Base-by-base conservation (phyloP, 2,329 filamentous ascomycete genomes). In the Neurospora sp. region DNA sequence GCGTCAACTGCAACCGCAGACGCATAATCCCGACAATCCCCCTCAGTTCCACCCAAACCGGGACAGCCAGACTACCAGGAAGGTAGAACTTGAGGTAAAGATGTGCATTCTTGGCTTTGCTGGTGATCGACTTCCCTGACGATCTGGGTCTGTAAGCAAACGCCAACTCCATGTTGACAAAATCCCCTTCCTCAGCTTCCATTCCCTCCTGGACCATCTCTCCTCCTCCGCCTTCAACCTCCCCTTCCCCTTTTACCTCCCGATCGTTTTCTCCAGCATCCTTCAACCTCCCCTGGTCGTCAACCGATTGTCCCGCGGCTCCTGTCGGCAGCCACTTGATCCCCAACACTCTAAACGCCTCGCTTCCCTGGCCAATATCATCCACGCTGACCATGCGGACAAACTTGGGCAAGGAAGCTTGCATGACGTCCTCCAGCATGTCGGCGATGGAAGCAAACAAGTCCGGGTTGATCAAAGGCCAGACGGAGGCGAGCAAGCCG, bases 381-480 rank as follows among this genome's bases (percentile, higher is more conserved):
- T 92, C 90, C 8, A 92, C 87, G 68, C 88, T 89, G 62, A 92
- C 88, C 90, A 92, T 92, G 66, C 90, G 87, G 39, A 92, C 84
- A 41, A 91, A 78, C 70, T 85, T 88, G 0, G 91, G 90, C 19
- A 92, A 80, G 8, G 88, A 91, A 2, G 91, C 90, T 79, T 93
- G 91, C 91, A 93, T 93, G 66, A 93, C 89, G 77, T 93, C 91
- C 78, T 93, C 91, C 4, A 93, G 84, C 37, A 87, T 91, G 74
- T 93, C 91, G 0, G 88, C 85, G 1, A 92, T 78, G 40, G 87
- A 88, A 1, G 86, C 84, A 74, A 93, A 92, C 1, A 93, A 82
- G 74, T 93, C 91, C 0, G 91, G 91, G 75, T 93, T 93, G 75
- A 93, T 84, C 38, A 93, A 82, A 0, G 90, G 89, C 91, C 91